These are phyloP conservation scores for Tolypocladium pustulatum DNA, from an alignment of 2,329 filamentous ascomycete species.

Conservation along the genomic window DNA sequence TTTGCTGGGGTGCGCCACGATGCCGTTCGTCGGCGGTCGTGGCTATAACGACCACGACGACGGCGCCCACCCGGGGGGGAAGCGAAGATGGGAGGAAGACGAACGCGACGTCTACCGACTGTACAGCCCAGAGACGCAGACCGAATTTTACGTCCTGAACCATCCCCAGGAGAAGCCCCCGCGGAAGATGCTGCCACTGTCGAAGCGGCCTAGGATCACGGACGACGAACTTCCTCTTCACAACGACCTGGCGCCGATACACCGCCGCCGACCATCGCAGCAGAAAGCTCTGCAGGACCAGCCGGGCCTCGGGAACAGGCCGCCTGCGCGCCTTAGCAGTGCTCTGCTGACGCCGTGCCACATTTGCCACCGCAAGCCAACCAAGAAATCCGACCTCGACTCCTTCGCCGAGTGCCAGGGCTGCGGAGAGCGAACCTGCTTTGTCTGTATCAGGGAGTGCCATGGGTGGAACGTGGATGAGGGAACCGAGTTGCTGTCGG, in stretches of 20 bases:
- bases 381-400: slow-evolving; percentile 54
- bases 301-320: slow-evolving; percentile 4
- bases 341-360: slow-evolving; percentile 46
- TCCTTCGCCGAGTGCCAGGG: slow-evolving; percentile 54
- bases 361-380: slow-evolving; percentile 56
- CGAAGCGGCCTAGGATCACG: slow-evolving; percentile 20
- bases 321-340: slow-evolving; percentile 4
- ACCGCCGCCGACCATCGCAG: slow-evolving; percentile 15
- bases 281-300: slow-evolving; percentile 12
- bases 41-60: slow-evolving; percentile 17
- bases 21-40: slow-evolving; percentile 22
- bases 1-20: slow-evolving; percentile 5
- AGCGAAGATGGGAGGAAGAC: slow-evolving; percentile 22
- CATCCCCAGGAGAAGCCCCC: slow-evolving; percentile 12
- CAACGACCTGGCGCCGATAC: slow-evolving; percentile 6
- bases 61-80: slow-evolving; percentile 18
- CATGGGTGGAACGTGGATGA: slow-evolving; percentile 30
- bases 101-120: slow-evolving; percentile 14
- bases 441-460: slow-evolving; percentile 58
- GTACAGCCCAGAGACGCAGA: slow-evolving; percentile 13
- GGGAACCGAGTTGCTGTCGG: slow-evolving; percentile 12
- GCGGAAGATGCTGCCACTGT: slow-evolving; percentile 19
- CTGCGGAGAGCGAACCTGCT: slow-evolving; percentile 54
- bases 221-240: slow-evolving; percentile 11
- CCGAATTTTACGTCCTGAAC: slow-evolving; percentile 16